A percentile compares a stretch with the other conserved stretches of the same genome.
Evolutionary conservation across 176 grass and related monocot species (phyloP).

Genomic region (Juncus effusus): DNA sequence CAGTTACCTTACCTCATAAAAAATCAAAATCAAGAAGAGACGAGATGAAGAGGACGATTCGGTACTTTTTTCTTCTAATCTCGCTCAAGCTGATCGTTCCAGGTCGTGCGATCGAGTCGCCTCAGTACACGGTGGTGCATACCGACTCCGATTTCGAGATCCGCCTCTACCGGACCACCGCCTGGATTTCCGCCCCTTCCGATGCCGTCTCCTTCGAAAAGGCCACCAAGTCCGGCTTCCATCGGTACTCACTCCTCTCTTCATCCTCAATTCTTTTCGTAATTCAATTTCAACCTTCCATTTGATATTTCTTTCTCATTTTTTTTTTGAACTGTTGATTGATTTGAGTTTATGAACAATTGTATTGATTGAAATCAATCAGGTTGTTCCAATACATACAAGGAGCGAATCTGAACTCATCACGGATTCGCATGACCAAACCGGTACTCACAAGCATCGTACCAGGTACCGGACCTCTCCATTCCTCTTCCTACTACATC

Average conservation of each 20-base stretch:
- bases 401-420: constrained; percentile 83
- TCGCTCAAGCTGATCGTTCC: background rate
- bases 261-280: too few relatives aligned
- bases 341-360: too few relatives aligned
- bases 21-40: background rate
- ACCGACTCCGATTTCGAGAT: constrained; percentile 84
- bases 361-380: background rate
- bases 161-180: constrained; percentile 55
- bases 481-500: constrained; percentile 63
- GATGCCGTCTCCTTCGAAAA: constrained; percentile 64
- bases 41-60: constrained; percentile 6
- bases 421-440: constrained; percentile 76
- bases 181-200: constrained; percentile 82
- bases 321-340: too few relatives aligned
- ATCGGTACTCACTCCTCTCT: constrained; percentile 36
- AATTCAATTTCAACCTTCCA: too few relatives aligned
- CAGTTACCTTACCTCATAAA: too few relatives aligned
- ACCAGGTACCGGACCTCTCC: constrained; percentile 45
- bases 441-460: constrained; percentile 70
- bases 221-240: constrained; percentile 82
- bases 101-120: constrained; percentile 43
- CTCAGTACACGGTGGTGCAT: constrained; percentile 70
- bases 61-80: background rate
- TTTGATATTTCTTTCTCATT: too few relatives aligned
- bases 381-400: constrained; percentile 90